These are phyloP conservation scores for Fusarium algeriense DNA, from an alignment of 2,329 filamentous ascomycete species.

Conservation along the genomic window DNA sequence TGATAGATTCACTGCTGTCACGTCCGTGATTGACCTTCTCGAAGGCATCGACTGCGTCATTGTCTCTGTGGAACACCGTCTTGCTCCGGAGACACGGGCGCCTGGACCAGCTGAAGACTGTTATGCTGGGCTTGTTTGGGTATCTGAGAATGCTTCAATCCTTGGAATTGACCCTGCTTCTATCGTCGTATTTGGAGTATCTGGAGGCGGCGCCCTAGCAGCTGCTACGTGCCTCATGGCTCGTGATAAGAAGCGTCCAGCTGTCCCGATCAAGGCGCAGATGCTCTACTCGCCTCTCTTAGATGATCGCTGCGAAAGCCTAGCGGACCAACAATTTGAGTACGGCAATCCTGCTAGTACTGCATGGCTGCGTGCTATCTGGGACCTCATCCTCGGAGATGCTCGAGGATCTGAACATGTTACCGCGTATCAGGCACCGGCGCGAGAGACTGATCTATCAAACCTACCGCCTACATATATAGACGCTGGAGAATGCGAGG, in stretches of 20 bases:
- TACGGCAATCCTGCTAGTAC: conserved; percentile 8
- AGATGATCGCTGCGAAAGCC: conserved; percentile 9
- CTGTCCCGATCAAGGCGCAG: conserved; percentile 2
- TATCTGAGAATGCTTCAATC: not conserved
- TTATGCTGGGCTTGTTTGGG: conserved; percentile 3
- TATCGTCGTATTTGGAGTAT: conserved; percentile 3
- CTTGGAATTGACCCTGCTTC: not conserved
- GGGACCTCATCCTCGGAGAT: conserved; percentile 17
- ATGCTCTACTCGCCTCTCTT: conserved; percentile 13
- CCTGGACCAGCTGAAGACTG: conserved; percentile 11
- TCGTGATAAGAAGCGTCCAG: not conserved
- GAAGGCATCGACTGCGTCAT: not conserved
- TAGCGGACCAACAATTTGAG: conserved; percentile 14
- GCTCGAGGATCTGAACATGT: not conserved
- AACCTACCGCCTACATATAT: not conserved
- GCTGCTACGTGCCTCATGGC: conserved; percentile 16
- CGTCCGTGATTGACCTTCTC: not conserved
- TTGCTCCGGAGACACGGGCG: not conserved
- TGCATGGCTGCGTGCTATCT: conserved; percentile 8
- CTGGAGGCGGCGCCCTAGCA: conserved; percentile 10
- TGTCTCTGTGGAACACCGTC: conserved; percentile 7
- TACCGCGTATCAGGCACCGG: not conserved
- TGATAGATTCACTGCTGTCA: not conserved
- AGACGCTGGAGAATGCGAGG: conserved; percentile 9
- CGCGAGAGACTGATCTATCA: not conserved